Base-by-base conservation (phyloP, 257 asterid genomes). In the Gentiana straminea region DNA sequence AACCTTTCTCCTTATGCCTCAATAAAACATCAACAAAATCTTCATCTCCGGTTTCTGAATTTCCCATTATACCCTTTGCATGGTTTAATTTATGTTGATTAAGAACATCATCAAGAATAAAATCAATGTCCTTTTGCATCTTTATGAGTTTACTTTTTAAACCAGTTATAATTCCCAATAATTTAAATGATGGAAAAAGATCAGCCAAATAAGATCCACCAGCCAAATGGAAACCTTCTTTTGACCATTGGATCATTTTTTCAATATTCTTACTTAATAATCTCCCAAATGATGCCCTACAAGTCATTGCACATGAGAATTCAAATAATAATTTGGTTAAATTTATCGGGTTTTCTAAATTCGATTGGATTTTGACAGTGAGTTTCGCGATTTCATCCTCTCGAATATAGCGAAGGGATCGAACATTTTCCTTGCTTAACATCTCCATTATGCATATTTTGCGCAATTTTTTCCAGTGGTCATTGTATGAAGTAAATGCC, bases 401-500 rank as follows among this genome's bases (percentile, higher is more conserved):
- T 41, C 81, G 33, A 10, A 75, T 60, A 38, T 37, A 11, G 13
- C 54, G 65, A 50, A 72, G 72, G 0, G 77, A 80, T 2, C 44
- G 49, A 7, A 72, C 80, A 6, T 54, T 70, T 2, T 58, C 68
- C 6, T 68, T 12, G 33, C 70, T 52, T 11, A 77, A 63, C 8
- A 72, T 64, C 65, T 80, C 79, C 52, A 69, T 2, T 2, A 70
- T 38, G 62, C 84, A 70, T 0, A 75, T 62, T 44, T 70, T 72
- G 0, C 82, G 71, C 75, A 77, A 62, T 11, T 80, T 78, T 5
- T 71, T 61, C 86, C 78, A 77, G 64, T 71, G 65, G 3, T 69
- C 77, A 34, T 66, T 68, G 61, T 80, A 77, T 1, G 77, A 73
- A 11, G 68, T 43, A 62, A 72, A 77, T 1, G 46, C 63, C 1